phyloP scores from a whole-genome alignment of 495 filamentous ascomycete genomes.

The Penicillium bialowiezense region DNA sequence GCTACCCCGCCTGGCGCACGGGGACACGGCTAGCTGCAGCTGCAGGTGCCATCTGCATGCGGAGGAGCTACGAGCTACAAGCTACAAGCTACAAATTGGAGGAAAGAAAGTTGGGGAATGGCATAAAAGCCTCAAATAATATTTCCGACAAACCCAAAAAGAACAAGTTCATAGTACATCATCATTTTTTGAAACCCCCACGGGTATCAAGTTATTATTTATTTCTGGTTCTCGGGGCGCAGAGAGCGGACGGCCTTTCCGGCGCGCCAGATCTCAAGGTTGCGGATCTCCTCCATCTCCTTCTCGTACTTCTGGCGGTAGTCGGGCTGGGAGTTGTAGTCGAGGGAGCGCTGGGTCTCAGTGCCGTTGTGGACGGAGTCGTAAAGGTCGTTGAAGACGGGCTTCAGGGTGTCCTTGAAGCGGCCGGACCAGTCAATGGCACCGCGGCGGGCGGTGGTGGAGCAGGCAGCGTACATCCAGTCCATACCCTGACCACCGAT shows the following conservation, averaged over 20 bases:
- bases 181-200: constrained; percentile 38
- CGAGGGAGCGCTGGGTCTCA: constrained; percentile 90
- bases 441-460: constrained; percentile 94
- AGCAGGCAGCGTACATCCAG: constrained; percentile 99
- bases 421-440: constrained; percentile 95
- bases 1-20: constrained; percentile 9
- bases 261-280: constrained; percentile 97
- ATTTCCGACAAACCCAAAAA: constrained; percentile 26
- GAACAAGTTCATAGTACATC: constrained; percentile 42
- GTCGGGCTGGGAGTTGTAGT: constrained; percentile 91
- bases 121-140: constrained; percentile 13
- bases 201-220: constrained; percentile 43
- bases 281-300: constrained; percentile 94
- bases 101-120: constrained; percentile 7
- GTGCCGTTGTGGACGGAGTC: constrained; percentile 81
- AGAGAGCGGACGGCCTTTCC: constrained; percentile 93
- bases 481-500: constrained; percentile 98
- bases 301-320: constrained; percentile 95
- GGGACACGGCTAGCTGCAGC: neutral
- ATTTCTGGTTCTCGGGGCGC: constrained; percentile 91
- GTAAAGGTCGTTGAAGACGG: constrained; percentile 96
- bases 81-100: neutral
- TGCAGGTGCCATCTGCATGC: too few species aligned
- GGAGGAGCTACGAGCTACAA: neutral
- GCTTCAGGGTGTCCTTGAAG: constrained; percentile 97